Evolutionary conservation across 78 protist genomes (phyloP), one percentile per base, ranked within the genome.

Genomic region (Dictyostelium citrinum): DNA sequence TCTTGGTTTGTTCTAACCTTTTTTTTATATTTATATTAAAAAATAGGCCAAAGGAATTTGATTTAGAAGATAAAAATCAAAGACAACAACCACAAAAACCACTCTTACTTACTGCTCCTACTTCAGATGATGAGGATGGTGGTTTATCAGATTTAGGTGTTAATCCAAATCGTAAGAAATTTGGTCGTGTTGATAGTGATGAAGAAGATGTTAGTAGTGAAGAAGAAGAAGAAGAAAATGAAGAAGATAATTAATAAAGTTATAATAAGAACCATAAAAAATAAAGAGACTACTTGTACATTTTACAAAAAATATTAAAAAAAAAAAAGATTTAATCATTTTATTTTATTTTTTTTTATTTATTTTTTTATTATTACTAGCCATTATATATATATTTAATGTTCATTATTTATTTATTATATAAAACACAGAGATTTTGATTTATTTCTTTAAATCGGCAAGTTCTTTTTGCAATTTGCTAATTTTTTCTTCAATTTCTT

Each of bases 1-100:
- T n/a, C 51, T 58, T 24, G 7, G 43, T 39, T 39, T 35, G 10
- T 31, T 8, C 64, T 16, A 76, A n/a, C 37, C 22, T 33, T 49
- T n/a, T n/a, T n/a, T 60, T 60, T 60, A n/a, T n/a, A n/a, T 49
- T 49, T 49, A 49, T 49, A 1, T 49, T 49, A 49, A 49, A 10
- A 64, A 16, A 27, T 74, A 86, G 92, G 92, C 93, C 93, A 78
- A 78, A n/a, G 20, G 93, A 88, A 78, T 88, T 88, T 49, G 46
- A 51, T 17, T 46, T 43, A 16, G 85, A 35, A 60, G 85, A 79
- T 68, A 33, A 12, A 67, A 64, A 79, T 67, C 41, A 88, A 78
- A 64, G 45, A 61, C 39, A 29, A 33, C 17, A 20, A 39, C 35
- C 12, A n/a, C 37, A 82, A 16, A 27, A 22, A 58, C 61, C 51